phyloP scores from a whole-genome alignment of 1,139 yeast genomes.

The Zygosaccharomyces sapae region DNA sequence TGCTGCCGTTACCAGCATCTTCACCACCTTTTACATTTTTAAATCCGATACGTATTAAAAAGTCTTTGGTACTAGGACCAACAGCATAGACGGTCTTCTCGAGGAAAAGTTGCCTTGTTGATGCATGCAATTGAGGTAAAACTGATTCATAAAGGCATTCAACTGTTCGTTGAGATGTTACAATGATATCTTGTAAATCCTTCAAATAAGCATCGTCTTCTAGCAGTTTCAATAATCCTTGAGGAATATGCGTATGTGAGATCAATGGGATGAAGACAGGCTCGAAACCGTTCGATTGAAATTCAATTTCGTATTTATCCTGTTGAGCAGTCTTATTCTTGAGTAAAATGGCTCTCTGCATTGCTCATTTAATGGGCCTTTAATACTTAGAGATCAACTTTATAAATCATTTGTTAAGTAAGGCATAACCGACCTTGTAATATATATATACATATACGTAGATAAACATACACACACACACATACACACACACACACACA shows the following conservation, averaged over 20 bases:
- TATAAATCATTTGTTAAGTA: no score
- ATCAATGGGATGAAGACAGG: constrained; percentile 66
- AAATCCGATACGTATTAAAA: constrained; percentile 63
- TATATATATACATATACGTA: neutral
- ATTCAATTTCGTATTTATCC: constrained; percentile 56
- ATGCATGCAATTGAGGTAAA: constrained; percentile 22
- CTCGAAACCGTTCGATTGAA: constrained; percentile 38
- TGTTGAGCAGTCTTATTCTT: constrained; percentile 64
- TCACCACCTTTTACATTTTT: constrained; percentile 64
- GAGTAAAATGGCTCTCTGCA: constrained; percentile 40
- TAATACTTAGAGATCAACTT: neutral
- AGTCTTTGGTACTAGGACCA: constrained; percentile 79
- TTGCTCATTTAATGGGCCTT: constrained; percentile 3
- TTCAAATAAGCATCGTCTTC: constrained; percentile 42
- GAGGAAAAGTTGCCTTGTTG: constrained; percentile 34
- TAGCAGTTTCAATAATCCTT: constrained; percentile 44
- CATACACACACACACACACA: neutral
- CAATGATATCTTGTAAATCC: constrained; percentile 51
- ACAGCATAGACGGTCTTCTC: constrained; percentile 71
- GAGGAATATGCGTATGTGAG: constrained; percentile 53
- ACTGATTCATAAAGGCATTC: constrained; percentile 61
- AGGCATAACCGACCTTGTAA: no score
- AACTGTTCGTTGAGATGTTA: constrained; percentile 92
- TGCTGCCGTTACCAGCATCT: constrained; percentile 76
- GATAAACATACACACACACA: neutral